A percentile compares a stretch with the other conserved stretches of the same genome.
phyloP scores from a whole-genome alignment of 768 basidiomycete species.

The Mycena maculata region DNA sequence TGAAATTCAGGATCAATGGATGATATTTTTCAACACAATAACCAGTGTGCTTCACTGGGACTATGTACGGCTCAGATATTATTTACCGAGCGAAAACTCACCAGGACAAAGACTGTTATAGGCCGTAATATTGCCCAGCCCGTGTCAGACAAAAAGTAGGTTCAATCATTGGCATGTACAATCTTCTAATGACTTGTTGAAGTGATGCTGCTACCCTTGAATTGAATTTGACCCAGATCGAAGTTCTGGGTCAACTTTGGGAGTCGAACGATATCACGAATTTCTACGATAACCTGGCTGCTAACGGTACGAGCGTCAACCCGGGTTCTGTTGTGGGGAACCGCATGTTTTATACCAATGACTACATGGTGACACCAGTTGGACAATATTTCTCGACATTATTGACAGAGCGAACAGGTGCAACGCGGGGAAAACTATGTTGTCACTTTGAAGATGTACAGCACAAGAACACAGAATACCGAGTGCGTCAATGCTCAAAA shows the following conservation, averaged over 20 bases:
- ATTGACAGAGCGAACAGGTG: conserved; percentile 44
- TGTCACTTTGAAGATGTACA: conserved; percentile 57
- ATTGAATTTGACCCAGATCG: conserved; percentile 54
- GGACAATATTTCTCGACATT: neutral
- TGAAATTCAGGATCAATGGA: conserved; percentile 55
- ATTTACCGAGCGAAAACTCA: conserved; percentile 12
- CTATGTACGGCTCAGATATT: conserved; percentile 45
- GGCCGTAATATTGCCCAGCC: conserved; percentile 63
- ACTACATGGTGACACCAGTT: conserved; percentile 57
- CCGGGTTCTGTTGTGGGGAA: conserved; percentile 55
- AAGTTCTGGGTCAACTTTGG: conserved; percentile 54
- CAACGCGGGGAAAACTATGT: conserved; percentile 58
- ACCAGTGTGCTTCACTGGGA: conserved; percentile 63
- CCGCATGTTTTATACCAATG: conserved; percentile 58
- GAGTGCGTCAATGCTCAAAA: conserved; percentile 63
- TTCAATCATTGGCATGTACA: neutral
- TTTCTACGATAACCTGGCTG: conserved; percentile 42
- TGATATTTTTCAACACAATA: conserved; percentile 59
- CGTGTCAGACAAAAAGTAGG: conserved; percentile 42
- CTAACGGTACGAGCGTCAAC: conserved; percentile 48
- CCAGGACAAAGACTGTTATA: conserved; percentile 50
- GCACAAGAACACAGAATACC: conserved; percentile 57
- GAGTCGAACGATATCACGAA: conserved; percentile 43
- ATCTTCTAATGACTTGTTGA: neutral
- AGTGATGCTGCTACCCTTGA: conserved; percentile 55